Conservation (phyloP, 1,139 yeast species). For the Pneumocystis canis region DNA sequence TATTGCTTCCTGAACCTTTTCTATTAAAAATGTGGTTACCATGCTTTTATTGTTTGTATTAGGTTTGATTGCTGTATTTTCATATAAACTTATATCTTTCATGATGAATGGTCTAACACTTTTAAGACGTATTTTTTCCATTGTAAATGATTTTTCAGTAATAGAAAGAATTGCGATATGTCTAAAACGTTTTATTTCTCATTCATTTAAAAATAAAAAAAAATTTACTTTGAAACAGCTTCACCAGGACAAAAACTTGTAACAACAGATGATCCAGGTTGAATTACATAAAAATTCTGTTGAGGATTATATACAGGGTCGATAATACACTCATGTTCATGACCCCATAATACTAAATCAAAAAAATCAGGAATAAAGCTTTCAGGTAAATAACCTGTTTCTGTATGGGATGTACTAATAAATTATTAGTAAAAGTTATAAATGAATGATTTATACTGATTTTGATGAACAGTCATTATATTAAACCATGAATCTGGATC, state of each 20-base stretch:
- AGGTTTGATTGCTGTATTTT: slow-evolving; percentile 42
- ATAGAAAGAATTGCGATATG: slow-evolving; percentile 56
- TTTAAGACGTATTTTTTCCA: slow-evolving; percentile 52
- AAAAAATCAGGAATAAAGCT: slow-evolving; percentile 64
- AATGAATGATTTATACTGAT: slow-evolving; percentile 30
- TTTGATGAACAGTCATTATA: slow-evolving; percentile 82
- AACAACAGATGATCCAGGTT: slow-evolving; percentile 91
- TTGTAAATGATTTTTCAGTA: slow-evolving; percentile 40
- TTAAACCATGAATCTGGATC: slow-evolving; percentile 61
- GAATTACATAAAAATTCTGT: slow-evolving; percentile 63
- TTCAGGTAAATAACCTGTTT: slow-evolving; percentile 74
- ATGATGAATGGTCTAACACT: slow-evolving; percentile 76
- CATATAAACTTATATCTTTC: slow-evolving; percentile 44
- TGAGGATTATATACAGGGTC: slow-evolving; percentile 51
- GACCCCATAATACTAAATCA: slow-evolving; percentile 89
- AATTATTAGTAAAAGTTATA: background rate
- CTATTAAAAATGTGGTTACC: slow-evolving; percentile 44
- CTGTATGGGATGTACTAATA: slow-evolving; percentile 50
- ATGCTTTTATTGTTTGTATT: slow-evolving; percentile 50
- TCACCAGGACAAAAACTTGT: slow-evolving; percentile 85
- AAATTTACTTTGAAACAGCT: slow-evolving; percentile 41
- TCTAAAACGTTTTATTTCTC: background rate
- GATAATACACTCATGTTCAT: slow-evolving; percentile 88
- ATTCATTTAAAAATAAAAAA: background rate
- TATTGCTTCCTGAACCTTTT: slow-evolving; percentile 48